Evolutionary conservation across 768 basidiomycete genomes (phyloP), one percentile per base, ranked within the genome.

Genomic region (Mycena vitilis): DNA sequence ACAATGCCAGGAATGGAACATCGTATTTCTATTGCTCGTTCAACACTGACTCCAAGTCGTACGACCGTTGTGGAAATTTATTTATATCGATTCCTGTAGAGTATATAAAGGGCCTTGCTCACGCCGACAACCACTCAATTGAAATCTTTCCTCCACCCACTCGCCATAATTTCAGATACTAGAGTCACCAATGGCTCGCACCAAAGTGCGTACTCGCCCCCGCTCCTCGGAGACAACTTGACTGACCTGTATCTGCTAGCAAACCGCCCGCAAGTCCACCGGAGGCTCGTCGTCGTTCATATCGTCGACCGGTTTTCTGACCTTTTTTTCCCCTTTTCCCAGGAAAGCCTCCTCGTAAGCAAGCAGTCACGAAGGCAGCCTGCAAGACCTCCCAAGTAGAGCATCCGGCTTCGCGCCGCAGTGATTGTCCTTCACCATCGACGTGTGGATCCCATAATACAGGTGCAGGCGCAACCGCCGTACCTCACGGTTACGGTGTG

Each of bases 231-330:
- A 38, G 36, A 38, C 2, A 37, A 55, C 70, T 65, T 38, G 73
- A 74, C 71, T 78, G 63, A 77, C 78, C 75, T 60, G 73, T 73
- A 69, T 78, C 76, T 68, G 38, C 66, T 73, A 95, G 96, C 96
- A 98, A 95, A 98, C 96, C 79, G 96, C 96, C 78, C 95, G 96
- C 84, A 98, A 98, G 88, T 98, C 96, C 66, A 98, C 97, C 71
- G 97, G 97, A 92, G 96, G 95, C 91, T 75, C 74, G 88, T 83
- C 73, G 68, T 69, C 71, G 70, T 66, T 70, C 23, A 58, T 60
- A 45, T 36, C 47, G 53, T 12, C 7, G 16, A 23, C 56, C 69
- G 63, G 67, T 68, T 68, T 54, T 65, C 71, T 69, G 67, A 73
- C 71, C 73, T 77, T 73, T 75, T 53, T 23, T 51, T 44, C 42